A percentile compares a stretch with the other conserved stretches of the same genome.
These are phyloP conservation scores for Chalciporus pseudorubinellus DNA, from an alignment of 768 basidiomycete genomes.

Conservation along the genomic window DNA sequence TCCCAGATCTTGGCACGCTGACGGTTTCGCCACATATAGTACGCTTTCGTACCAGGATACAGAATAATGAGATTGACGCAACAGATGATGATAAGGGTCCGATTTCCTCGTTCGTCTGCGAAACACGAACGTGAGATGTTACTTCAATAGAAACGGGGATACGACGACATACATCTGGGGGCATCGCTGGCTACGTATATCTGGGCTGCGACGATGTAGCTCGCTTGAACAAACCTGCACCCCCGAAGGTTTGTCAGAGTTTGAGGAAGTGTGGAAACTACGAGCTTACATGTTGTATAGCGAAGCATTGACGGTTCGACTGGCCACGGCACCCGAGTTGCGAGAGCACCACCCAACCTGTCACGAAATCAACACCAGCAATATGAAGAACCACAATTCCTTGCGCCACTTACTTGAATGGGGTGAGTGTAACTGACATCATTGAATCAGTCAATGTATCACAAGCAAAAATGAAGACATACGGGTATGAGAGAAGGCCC, in stretches of 20 bases:
- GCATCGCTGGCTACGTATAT: slow-evolving; percentile 60
- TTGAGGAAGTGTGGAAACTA: not conserved
- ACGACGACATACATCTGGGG: slow-evolving; percentile 46
- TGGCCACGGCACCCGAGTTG: slow-evolving; percentile 58
- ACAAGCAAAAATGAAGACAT: too few relatives aligned
- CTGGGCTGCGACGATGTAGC: slow-evolving; percentile 46
- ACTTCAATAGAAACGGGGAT: too few relatives aligned
- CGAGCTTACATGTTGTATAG: slow-evolving; percentile 50
- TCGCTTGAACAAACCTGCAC: slow-evolving; percentile 42
- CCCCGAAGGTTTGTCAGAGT: too few relatives aligned
- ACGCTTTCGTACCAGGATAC: slow-evolving; percentile 53
- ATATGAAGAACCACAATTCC: not conserved
- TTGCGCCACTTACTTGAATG: slow-evolving; percentile 36
- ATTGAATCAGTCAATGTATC: not conserved
- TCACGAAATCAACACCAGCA: not conserved
- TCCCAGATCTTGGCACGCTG: slow-evolving; percentile 39
- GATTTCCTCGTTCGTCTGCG: slow-evolving; percentile 57
- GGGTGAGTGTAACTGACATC: slow-evolving; percentile 44
- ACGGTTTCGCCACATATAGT: slow-evolving; percentile 58
- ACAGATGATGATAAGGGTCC: slow-evolving; percentile 50
- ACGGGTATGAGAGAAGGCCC: too few relatives aligned
- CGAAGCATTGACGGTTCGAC: slow-evolving; percentile 57
- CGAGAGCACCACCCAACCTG: slow-evolving; percentile 55
- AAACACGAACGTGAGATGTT: not conserved
- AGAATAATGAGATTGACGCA: slow-evolving; percentile 49